Evolutionary conservation across 108 stramenopile species (phyloP).

Genomic region (Nannochloropsis salina): DNA sequence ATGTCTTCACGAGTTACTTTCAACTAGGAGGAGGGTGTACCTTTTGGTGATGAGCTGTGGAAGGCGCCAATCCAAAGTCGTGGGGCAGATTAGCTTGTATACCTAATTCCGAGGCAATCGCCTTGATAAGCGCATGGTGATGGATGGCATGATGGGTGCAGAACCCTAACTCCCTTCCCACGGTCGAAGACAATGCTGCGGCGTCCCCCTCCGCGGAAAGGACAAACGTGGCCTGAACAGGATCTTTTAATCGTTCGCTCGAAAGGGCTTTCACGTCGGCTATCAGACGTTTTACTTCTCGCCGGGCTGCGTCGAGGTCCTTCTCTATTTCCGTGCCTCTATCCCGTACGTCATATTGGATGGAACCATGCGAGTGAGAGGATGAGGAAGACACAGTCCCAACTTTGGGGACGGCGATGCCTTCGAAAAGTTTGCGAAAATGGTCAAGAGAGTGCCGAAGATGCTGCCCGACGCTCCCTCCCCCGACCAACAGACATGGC

Average conservation of each 20-base stretch:
- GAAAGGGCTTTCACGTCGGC: not conserved
- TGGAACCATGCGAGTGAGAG: not conserved
- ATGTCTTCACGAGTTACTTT: too few relatives aligned
- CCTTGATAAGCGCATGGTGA: not conserved
- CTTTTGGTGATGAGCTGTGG: not conserved
- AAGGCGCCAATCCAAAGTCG: slow-evolving; percentile 13
- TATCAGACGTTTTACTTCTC: not conserved
- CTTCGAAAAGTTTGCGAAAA: slow-evolving; percentile 14
- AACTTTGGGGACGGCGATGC: not conserved
- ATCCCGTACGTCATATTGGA: slow-evolving; percentile 10
- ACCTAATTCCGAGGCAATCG: not conserved
- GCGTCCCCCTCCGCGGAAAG: not conserved
- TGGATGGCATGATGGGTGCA: slow-evolving; percentile 10
- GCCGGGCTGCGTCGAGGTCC: not conserved
- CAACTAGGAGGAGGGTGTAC: not conserved
- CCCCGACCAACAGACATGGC: not conserved
- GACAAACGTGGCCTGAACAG: slow-evolving; percentile 3
- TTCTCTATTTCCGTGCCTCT: not conserved
- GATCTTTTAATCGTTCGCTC: not conserved
- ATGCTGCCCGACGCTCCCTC: not conserved
- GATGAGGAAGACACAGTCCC: not conserved
- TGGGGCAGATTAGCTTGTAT: not conserved
- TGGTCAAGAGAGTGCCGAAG: not conserved
- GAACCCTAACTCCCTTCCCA: not conserved
- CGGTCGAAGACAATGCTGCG: not conserved